phyloP scores from a whole-genome alignment of 179 eudicot genomes.

The Silene coronaria region DNA sequence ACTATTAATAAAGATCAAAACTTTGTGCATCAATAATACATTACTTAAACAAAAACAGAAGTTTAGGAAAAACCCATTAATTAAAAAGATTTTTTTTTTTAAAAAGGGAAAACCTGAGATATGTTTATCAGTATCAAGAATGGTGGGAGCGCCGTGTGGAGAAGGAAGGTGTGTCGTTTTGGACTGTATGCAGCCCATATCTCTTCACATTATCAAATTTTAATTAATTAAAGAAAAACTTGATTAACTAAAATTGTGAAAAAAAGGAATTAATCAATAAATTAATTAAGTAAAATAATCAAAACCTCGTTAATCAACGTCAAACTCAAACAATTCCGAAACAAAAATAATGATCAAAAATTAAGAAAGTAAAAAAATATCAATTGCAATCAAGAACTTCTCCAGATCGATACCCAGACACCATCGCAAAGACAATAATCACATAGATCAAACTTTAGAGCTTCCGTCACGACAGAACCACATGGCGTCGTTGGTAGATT shows the following conservation, averaged over 20 bases:
- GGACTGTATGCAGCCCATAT: conserved; percentile 97
- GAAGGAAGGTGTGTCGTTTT: conserved; percentile 76
- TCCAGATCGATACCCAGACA: too few relatives aligned
- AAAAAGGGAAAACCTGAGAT: conserved; percentile 41
- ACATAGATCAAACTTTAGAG: too few relatives aligned
- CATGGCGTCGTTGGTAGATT: too few relatives aligned
- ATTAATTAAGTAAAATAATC: not conserved
- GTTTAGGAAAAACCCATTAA: conserved; percentile 5
- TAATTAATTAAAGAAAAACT: not conserved
- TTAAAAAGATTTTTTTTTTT: not conserved
- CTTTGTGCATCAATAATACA: not conserved
- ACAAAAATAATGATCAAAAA: too few relatives aligned
- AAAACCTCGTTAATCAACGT: too few relatives aligned
- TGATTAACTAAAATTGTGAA: not conserved
- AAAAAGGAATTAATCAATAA: not conserved
- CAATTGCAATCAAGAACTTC: too few relatives aligned
- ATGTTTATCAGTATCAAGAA: conserved; percentile 50
- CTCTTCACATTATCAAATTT: conserved; percentile 27
- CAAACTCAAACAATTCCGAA: too few relatives aligned
- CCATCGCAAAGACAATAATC: too few relatives aligned
- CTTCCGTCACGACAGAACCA: too few relatives aligned
- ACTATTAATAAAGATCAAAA: not conserved
- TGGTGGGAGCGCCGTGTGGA: conserved; percentile 52
- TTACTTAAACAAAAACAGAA: not conserved
- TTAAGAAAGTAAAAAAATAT: too few relatives aligned